Base-by-base conservation (phyloP, 345 rosid species). In the Boechera stricta region DNA sequence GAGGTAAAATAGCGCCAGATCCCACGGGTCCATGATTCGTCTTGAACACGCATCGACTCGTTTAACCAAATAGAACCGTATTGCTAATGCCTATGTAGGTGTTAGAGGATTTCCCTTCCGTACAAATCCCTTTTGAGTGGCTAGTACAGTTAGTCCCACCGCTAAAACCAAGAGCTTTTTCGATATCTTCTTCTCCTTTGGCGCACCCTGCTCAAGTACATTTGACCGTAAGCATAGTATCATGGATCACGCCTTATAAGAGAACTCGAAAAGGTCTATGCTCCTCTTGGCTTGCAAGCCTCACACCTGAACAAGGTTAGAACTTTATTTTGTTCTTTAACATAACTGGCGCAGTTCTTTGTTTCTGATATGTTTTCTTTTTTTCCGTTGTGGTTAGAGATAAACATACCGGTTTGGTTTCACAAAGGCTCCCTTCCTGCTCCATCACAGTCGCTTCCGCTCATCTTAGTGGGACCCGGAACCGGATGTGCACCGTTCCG, bases 401-500 rank as follows among this genome's bases (percentile, higher is more conserved):
- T 83, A 21, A 64, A 35, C 70, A 82, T 92, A 83, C 94, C 96
- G 1, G 91, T 84, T 67, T 92, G 98, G 99, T 85, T 89, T 72
- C 87, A 80, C 49, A 88, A 89, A 69, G 99, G 98, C 69, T 84
- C 81, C 12, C 91, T 95, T 70, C 97, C 94, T 82, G 68, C 85
- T 13, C 97, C 98, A 35, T 80, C 87, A 12, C 85, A 86, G 58
- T 86, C 88, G 5, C 81, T 84, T 70, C 99, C 98, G 58, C 89
- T 92, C 76, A 83, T 95, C 61, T 88, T 92, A 33, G 60, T 92
- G 11, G 99, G 97, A 67, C 98, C 99, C 0, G 99, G 99, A 72
- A 92, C 99, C 5, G 99, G 99, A 29, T 95, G 98, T 81, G 99
- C 99, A 6, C 98, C 99, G 10, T 95, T 95, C 75, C 94, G 84